Conservation (phyloP, 768 basidiomycete species). For the Suillus brevipes region DNA sequence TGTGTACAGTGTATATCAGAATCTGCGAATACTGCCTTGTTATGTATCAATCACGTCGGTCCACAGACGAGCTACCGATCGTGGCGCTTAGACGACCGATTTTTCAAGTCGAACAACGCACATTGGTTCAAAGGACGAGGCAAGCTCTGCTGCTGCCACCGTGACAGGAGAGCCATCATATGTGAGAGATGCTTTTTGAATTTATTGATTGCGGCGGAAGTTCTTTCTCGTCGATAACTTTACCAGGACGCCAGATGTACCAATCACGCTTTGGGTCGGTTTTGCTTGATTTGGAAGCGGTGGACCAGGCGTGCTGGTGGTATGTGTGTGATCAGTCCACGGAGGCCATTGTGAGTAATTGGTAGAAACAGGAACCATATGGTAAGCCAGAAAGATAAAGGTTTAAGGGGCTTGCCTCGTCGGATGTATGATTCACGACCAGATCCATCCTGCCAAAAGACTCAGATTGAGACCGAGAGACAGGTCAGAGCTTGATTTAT, state of each 20-base stretch:
- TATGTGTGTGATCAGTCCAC: slow-evolving; percentile 8
- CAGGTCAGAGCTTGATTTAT: neutral
- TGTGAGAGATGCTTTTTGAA: no score
- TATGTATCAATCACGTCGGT: no score
- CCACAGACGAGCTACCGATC: no score
- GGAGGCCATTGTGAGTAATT: neutral
- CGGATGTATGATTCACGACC: slow-evolving; percentile 73
- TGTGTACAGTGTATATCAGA: no score
- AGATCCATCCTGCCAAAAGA: slow-evolving; percentile 62
- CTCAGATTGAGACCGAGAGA: slow-evolving; percentile 14
- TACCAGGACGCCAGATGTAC: slow-evolving; percentile 74
- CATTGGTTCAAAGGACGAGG: no score
- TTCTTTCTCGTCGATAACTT: slow-evolving; percentile 51
- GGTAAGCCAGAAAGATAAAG: neutral
- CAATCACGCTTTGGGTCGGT: slow-evolving; percentile 65
- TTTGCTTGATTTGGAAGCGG: slow-evolving; percentile 51
- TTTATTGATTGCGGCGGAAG: no score
- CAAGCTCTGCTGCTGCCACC: no score
- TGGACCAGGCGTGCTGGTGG: slow-evolving; percentile 69
- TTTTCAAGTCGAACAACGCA: no score
- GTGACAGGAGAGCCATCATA: no score
- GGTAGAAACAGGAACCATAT: slow-evolving; percentile 9
- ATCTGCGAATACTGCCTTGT: no score
- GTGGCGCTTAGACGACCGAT: no score
- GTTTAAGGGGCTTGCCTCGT: slow-evolving; percentile 44